These are phyloP conservation scores for Plasmodium knowlesi DNA, from an alignment of 169 alveolate genomes.

Conservation along the genomic window DNA sequence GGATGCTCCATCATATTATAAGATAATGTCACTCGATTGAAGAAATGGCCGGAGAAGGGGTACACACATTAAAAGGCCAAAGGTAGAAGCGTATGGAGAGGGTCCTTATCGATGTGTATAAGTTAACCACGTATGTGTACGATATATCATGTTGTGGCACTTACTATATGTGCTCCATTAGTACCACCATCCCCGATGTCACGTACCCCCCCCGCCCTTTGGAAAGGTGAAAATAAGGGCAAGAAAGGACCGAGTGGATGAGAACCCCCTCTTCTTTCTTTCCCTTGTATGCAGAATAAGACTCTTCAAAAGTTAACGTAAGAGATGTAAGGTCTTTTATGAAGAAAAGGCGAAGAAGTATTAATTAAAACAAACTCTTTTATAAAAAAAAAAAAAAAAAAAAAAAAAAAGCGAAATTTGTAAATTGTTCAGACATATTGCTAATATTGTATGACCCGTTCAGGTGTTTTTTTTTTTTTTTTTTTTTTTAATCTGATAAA, in stretches of 20 bases:
- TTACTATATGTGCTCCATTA: not conserved
- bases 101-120: not conserved
- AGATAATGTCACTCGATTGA: not conserved
- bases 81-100: not conserved
- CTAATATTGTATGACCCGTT: not conserved
- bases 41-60: not conserved
- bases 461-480: not conserved
- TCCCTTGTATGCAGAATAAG: not conserved
- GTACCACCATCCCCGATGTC: not conserved
- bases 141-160: not conserved
- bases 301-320: not conserved
- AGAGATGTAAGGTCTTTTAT: not conserved
- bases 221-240: not conserved
- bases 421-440: not conserved
- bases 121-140: not conserved
- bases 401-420: not conserved
- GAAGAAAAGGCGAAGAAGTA: not conserved
- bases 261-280: not conserved
- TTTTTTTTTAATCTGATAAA: not conserved
- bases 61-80: not conserved
- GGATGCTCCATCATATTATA: not conserved
- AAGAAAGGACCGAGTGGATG: not conserved
- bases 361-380: not conserved
- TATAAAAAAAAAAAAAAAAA: not conserved
- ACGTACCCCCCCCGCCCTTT: not conserved